A percentile compares a stretch with the other conserved stretches of the same genome.
phyloP scores from a whole-genome alignment of 1,139 yeast genomes.

The Geotrichum fermentans region DNA sequence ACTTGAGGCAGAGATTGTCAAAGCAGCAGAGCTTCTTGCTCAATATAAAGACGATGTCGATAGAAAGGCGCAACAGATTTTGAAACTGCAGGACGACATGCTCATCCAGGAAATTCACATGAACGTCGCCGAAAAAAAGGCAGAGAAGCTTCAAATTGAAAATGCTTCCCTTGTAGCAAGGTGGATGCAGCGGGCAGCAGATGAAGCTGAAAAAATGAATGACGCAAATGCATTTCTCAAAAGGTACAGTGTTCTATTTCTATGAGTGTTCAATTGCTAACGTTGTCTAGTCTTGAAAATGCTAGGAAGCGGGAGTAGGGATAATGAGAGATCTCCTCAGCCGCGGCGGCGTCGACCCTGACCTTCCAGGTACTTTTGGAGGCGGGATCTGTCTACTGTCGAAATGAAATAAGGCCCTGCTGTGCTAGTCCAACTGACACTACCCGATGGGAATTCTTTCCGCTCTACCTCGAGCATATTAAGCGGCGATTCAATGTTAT shows the following conservation, averaged over 20 bases:
- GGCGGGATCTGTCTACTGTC: constrained; percentile 49
- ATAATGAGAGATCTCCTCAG: too few relatives aligned
- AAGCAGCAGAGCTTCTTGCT: constrained; percentile 14
- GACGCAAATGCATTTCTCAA: constrained; percentile 47
- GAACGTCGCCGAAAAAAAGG: constrained; percentile 51
- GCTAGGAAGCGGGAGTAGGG: constrained; percentile 1
- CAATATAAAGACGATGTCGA: constrained; percentile 28
- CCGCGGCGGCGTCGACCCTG: constrained; percentile 4
- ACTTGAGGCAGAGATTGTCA: constrained; percentile 11
- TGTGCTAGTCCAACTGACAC: constrained; percentile 88
- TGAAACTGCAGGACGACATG: constrained; percentile 64
- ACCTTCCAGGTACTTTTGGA: constrained; percentile 22
- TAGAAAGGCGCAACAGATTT: constrained; percentile 44
- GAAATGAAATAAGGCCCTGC: constrained; percentile 78
- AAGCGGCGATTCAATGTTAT: constrained; percentile 47
- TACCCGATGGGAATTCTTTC: constrained; percentile 59
- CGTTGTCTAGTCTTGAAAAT: constrained; percentile 13
- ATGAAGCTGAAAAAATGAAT: constrained; percentile 58
- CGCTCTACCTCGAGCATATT: constrained; percentile 63
- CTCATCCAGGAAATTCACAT: constrained; percentile 66
- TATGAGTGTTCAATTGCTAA: neutral
- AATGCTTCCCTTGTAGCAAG: constrained; percentile 52
- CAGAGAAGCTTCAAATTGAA: constrained; percentile 36
- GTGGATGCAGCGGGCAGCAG: constrained; percentile 56
- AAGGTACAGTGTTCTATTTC: constrained; percentile 24